A percentile compares a stretch with the other conserved stretches of the same genome.
Conservation (phyloP, 371 early-diverging fungal species). For the Mucor irregularis region DNA sequence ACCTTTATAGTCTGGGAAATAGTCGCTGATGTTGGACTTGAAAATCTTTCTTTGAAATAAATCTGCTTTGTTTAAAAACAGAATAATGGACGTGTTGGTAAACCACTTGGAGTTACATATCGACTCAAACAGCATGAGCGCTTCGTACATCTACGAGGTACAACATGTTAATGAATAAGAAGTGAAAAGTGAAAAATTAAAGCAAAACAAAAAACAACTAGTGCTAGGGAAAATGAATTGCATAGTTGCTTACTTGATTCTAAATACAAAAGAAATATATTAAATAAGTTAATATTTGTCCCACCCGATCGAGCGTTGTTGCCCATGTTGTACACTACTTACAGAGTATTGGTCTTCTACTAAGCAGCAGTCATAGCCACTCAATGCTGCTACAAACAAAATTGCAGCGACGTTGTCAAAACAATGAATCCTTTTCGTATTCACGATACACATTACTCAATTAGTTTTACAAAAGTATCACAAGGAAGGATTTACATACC, state of each 20-base stretch:
- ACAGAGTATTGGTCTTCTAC: conserved; percentile 92
- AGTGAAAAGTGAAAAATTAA: not conserved
- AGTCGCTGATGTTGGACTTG: conserved; percentile 68
- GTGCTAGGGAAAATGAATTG: not conserved
- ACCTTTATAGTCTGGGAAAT: conserved; percentile 88
- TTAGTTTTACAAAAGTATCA: not conserved
- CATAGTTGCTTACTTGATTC: conserved; percentile 35
- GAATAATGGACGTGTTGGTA: conserved; percentile 84
- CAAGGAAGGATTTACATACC: conserved; percentile 30
- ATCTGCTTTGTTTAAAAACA: conserved; percentile 95
- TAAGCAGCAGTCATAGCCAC: conserved; percentile 93
- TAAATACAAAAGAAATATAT: conserved; percentile 11
- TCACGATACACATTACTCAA: not conserved
- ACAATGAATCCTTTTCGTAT: conserved; percentile 86
- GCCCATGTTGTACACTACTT: conserved; percentile 31
- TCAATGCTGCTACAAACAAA: conserved; percentile 89
- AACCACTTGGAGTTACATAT: conserved; percentile 96
- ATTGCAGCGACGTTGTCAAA: conserved; percentile 94
- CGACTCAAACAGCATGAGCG: conserved; percentile 84
- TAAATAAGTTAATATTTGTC: not conserved
- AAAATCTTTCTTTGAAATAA: conserved; percentile 84
- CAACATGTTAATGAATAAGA: not conserved
- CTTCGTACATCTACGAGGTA: conserved; percentile 74
- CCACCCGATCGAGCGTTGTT: conserved; percentile 7
- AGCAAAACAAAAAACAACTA: not conserved